Conservation (phyloP, 352 stramenopile species). For the Globisporangium megalacanthum region DNA sequence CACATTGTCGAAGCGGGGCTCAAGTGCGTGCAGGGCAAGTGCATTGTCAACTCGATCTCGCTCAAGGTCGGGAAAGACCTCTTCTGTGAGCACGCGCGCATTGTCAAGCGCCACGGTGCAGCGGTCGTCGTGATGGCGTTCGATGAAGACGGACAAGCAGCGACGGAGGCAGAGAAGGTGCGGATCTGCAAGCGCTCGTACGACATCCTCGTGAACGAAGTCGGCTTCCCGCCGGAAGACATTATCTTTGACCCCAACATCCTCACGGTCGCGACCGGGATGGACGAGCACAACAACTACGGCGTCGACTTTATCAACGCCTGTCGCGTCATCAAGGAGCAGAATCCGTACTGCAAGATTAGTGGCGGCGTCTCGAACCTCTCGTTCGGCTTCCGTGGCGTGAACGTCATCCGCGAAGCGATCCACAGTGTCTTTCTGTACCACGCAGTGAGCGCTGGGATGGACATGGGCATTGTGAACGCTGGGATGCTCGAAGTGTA, state of each 20-base stretch:
- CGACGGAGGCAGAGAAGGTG: slow-evolving; percentile 93
- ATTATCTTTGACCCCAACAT: slow-evolving; percentile 99
- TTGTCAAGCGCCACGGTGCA: slow-evolving; percentile 94
- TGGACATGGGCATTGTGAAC: slow-evolving; percentile 99
- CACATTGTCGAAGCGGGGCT: slow-evolving; percentile 96
- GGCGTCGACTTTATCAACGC: slow-evolving; percentile 98
- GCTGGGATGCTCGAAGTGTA: slow-evolving; percentile 85
- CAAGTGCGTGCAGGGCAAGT: slow-evolving; percentile 97
- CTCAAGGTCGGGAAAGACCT: slow-evolving; percentile 96
- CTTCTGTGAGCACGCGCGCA: slow-evolving; percentile 93
- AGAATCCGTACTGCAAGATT: slow-evolving; percentile 95
- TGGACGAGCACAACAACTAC: slow-evolving; percentile 98
- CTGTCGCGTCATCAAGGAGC: slow-evolving; percentile 92
- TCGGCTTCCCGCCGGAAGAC: slow-evolving; percentile 94
- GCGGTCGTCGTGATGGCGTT: slow-evolving; percentile 98
- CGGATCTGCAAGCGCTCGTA: slow-evolving; percentile 98
- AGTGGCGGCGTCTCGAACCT: slow-evolving; percentile 96
- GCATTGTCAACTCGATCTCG: slow-evolving; percentile 97
- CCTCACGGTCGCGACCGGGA: slow-evolving; percentile 95
- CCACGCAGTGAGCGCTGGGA: slow-evolving; percentile 93
- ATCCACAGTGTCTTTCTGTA: slow-evolving; percentile 97
- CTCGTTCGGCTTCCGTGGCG: slow-evolving; percentile 95
- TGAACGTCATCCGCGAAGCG: slow-evolving; percentile 97
- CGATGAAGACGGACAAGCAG: slow-evolving; percentile 95
- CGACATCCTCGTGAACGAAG: slow-evolving; percentile 94